phyloP scores from a whole-genome alignment of 495 filamentous ascomycete species.

The Penicillium taxi region DNA sequence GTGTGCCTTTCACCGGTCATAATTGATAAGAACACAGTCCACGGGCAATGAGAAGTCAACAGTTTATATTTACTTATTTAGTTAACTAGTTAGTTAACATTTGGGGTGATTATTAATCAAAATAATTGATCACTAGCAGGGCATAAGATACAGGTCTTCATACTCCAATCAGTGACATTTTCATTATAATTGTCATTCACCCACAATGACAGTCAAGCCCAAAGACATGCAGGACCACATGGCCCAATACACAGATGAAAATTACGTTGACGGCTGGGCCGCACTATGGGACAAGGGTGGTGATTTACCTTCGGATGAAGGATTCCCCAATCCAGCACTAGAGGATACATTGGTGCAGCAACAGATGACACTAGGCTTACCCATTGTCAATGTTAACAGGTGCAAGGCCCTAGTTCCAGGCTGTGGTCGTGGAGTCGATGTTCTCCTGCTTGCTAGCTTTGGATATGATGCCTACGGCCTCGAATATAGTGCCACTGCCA shows the following conservation, averaged over 20 bases:
- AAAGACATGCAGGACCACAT: constrained; percentile 21
- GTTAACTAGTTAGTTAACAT: no score
- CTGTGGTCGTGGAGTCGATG: constrained; percentile 71
- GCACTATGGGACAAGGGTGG: constrained; percentile 53
- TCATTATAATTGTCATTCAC: no score
- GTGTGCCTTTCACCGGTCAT: no score
- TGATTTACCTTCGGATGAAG: constrained; percentile 63
- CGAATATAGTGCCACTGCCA: constrained; percentile 53
- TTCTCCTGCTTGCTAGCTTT: constrained; percentile 57
- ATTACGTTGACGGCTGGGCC: constrained; percentile 47
- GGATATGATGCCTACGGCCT: constrained; percentile 70
- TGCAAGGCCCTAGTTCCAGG: constrained; percentile 58
- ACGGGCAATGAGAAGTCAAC: no score
- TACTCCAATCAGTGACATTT: no score
- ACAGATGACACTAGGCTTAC: constrained; percentile 37
- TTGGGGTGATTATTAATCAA: no score
- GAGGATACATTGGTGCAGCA: constrained; percentile 48
- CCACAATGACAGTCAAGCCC: constrained; percentile 18
- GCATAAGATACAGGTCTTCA: not conserved
- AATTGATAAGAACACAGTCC: no score
- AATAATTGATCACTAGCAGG: not conserved
- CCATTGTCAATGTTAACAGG: constrained; percentile 23
- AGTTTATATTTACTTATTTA: no score
- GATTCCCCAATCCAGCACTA: constrained; percentile 58
- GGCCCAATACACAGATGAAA: constrained; percentile 24